phyloP scores from a whole-genome alignment of 805 yeast species.

The Ogataea paradorogensis region DNA sequence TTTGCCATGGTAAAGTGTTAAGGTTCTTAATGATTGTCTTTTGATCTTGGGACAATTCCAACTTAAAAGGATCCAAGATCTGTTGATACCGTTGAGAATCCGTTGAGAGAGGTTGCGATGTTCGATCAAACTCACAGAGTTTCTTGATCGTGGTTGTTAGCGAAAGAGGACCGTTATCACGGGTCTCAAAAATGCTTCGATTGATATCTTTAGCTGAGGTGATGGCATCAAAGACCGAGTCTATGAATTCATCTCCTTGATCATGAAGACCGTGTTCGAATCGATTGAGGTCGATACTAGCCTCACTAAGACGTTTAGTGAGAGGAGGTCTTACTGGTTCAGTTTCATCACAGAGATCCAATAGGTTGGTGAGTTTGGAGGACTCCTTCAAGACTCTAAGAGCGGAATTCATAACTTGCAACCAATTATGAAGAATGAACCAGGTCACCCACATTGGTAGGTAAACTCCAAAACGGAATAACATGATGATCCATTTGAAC shows the following conservation, averaged over 20 bases:
- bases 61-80: conserved; percentile 27
- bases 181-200: conserved; percentile 28
- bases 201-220: conserved; percentile 31
- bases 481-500: conserved; percentile 47
- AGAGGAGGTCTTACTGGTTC: conserved; percentile 20
- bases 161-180: conserved; percentile 23
- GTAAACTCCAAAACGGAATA: conserved; percentile 44
- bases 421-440: conserved; percentile 42
- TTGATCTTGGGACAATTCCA: conserved; percentile 44
- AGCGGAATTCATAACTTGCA: conserved; percentile 37
- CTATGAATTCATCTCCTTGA: conserved; percentile 62
- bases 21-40: conserved; percentile 50
- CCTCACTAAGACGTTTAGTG: conserved; percentile 26
- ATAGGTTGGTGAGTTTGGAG: conserved; percentile 23
- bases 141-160: conserved; percentile 29
- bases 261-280: conserved; percentile 49
- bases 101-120: conserved; percentile 16
- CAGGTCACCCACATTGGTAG: conserved; percentile 66
- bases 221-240: conserved; percentile 59
- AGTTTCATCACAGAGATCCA: conserved; percentile 17
- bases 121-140: conserved; percentile 26
- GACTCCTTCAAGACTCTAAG: conserved; percentile 31
- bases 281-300: conserved; percentile 26
- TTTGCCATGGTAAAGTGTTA: conserved; percentile 63
- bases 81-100: conserved; percentile 11